phyloP scores from a whole-genome alignment of 768 basidiomycete species.

The Favolaschia claudopus region DNA sequence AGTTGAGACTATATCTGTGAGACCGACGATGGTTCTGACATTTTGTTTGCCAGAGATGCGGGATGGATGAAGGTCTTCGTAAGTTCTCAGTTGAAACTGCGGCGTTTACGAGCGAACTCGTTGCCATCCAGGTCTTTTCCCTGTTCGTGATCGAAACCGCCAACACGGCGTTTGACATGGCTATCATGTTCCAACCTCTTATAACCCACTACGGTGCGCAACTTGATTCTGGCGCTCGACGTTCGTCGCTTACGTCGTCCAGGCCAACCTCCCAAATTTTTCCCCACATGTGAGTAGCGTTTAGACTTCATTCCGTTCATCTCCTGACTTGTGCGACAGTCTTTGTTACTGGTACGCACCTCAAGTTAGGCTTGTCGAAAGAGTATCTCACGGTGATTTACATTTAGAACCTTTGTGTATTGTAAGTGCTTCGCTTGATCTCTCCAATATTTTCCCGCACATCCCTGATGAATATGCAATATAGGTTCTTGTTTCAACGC shows the following conservation, averaged over 20 bases:
- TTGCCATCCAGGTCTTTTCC: constrained; percentile 43
- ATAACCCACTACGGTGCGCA: constrained; percentile 48
- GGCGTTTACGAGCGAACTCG: neutral
- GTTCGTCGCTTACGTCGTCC: neutral
- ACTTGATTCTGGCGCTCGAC: neutral
- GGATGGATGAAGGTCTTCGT: constrained; percentile 51
- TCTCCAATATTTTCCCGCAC: neutral
- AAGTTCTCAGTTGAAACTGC: constrained; percentile 4
- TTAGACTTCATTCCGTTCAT: neutral
- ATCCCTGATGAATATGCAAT: neutral
- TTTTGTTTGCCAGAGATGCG: constrained; percentile 44
- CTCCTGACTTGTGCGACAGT: constrained; percentile 25
- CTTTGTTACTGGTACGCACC: constrained; percentile 32
- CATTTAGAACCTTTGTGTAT: constrained; percentile 42
- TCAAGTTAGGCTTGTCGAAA: constrained; percentile 27
- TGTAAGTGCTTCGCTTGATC: neutral
- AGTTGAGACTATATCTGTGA: constrained; percentile 31
- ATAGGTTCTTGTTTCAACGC: constrained; percentile 53
- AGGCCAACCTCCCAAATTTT: constrained; percentile 11
- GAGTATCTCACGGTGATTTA: constrained; percentile 1
- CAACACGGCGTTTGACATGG: constrained; percentile 53
- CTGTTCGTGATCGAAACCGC: constrained; percentile 51
- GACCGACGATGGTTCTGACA: neutral
- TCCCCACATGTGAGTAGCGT: constrained; percentile 26
- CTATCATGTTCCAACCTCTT: constrained; percentile 55